These are phyloP conservation scores for Whalleya microplaca DNA, from an alignment of 2,329 filamentous ascomycete genomes.

Conservation along the genomic window DNA sequence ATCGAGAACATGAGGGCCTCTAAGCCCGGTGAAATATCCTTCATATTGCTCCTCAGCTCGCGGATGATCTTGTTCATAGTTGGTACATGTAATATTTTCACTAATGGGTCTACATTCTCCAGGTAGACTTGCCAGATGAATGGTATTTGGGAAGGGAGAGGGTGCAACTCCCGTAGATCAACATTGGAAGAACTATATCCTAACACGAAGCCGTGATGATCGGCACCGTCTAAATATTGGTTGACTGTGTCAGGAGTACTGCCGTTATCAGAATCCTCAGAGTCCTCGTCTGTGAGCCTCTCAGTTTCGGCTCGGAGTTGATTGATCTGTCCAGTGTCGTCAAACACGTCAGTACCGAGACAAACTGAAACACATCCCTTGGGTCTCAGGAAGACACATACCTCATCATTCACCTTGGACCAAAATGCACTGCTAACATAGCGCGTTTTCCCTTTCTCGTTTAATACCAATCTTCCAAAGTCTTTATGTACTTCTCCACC, in stretches of 20 bases:
- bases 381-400: constrained; percentile 38
- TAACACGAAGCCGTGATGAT: constrained; percentile 73
- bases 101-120: constrained; percentile 73
- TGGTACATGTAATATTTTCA: constrained; percentile 73
- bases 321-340: constrained; percentile 21
- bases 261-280: constrained; percentile 65
- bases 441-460: constrained; percentile 68
- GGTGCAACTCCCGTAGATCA: constrained; percentile 67
- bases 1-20: constrained; percentile 69
- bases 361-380: background rate
- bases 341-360: constrained; percentile 7
- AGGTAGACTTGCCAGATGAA: constrained; percentile 73
- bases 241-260: constrained; percentile 50
- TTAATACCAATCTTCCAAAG: constrained; percentile 71
- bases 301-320: constrained; percentile 55
- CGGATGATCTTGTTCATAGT: constrained; percentile 65
- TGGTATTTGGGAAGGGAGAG: constrained; percentile 65
- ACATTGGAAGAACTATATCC: constrained; percentile 74
- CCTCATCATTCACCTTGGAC: constrained; percentile 76
- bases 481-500: constrained; percentile 51
- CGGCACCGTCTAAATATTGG: constrained; percentile 40
- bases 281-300: constrained; percentile 53
- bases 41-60: constrained; percentile 61
- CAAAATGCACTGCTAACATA: constrained; percentile 80
- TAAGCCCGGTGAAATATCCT: constrained; percentile 57